Evolutionary conservation across 257 asterid species (phyloP).

Genomic region (Ocimum tenuiflorum): DNA sequence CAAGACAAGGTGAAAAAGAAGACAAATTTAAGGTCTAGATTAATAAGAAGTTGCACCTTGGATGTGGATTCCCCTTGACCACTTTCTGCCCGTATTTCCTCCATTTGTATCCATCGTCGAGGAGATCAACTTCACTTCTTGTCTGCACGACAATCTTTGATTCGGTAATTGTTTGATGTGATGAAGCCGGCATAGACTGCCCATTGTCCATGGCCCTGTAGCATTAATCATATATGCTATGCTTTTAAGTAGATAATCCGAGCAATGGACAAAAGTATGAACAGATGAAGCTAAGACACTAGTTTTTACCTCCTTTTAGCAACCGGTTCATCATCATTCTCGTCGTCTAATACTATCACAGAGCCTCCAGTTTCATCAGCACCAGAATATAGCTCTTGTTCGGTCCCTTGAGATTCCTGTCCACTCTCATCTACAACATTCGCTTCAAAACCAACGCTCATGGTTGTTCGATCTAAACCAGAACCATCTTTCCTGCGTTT

Average conservation of each 20-base stretch:
- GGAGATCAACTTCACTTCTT: constrained; percentile 81
- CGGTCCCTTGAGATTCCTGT: constrained; percentile 1
- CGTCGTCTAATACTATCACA: constrained; percentile 39
- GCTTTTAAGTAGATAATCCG: background rate
- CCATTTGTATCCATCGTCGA: constrained; percentile 92
- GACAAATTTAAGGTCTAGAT: background rate
- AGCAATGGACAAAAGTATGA: background rate
- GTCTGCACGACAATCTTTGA: constrained; percentile 90
- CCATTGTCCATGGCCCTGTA: constrained; percentile 44
- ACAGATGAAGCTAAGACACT: background rate
- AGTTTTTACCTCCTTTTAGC: constrained; percentile 63
- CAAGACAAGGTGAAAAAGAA: too few species aligned
- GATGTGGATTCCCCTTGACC: constrained; percentile 84
- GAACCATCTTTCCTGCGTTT: constrained; percentile 43
- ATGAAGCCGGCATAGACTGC: constrained; percentile 34
- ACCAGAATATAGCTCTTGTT: constrained; percentile 21
- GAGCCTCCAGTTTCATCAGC: constrained; percentile 33
- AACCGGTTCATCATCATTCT: constrained; percentile 50
- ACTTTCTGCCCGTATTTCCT: constrained; percentile 92
- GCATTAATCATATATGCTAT: background rate
- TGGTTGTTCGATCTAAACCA: constrained; percentile 18
- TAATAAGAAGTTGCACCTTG: constrained; percentile 44
- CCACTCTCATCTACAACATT: constrained; percentile 24
- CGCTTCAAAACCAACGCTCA: constrained; percentile 24
- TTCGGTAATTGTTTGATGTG: constrained; percentile 64